Evolutionary conservation across 192 early-diverging fungal genomes (phyloP).

Genomic region (Coemansia sp.): DNA sequence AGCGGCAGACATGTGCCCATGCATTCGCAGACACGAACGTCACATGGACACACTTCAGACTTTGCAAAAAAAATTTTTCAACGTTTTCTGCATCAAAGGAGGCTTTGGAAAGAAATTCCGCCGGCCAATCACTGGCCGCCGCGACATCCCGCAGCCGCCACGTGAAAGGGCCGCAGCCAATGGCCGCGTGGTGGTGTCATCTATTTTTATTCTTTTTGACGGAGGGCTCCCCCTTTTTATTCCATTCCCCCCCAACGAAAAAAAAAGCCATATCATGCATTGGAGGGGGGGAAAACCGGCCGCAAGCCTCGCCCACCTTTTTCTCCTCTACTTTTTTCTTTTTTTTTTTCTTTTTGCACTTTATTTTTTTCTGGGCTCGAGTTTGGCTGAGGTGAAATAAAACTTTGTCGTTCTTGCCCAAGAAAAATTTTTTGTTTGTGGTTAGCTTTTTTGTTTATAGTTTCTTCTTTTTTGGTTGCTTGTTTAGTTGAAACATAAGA

Average conservation of each 20-base stretch:
- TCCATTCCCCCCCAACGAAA: background rate
- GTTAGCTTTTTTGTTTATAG: conserved; percentile 5
- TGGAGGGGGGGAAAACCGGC: conserved; percentile 15
- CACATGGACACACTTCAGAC: no score
- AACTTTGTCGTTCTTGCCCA: background rate
- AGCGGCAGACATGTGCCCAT: no score
- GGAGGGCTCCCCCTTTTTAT: conserved; percentile 11
- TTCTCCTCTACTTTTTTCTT: conserved; percentile 44
- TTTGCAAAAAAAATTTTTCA: no score
- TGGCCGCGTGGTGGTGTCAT: conserved; percentile 6
- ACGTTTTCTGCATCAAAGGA: background rate
- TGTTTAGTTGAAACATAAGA: conserved; percentile 21
- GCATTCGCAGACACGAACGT: no score
- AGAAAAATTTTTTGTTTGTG: background rate
- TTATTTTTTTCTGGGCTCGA: background rate
- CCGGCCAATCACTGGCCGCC: conserved; percentile 30
- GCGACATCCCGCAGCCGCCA: conserved; percentile 20
- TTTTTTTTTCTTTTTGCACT: conserved; percentile 16
- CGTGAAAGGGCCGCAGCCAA: conserved; percentile 42
- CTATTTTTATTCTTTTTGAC: conserved; percentile 4
- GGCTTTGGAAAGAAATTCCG: conserved; percentile 1
- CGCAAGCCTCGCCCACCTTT: conserved; percentile 28
- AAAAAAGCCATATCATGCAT: background rate
- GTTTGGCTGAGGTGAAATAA: background rate
- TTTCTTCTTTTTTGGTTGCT: conserved; percentile 19